Base-by-base conservation (phyloP, 257 asterid species). In the Buddleja alternifolia region DNA sequence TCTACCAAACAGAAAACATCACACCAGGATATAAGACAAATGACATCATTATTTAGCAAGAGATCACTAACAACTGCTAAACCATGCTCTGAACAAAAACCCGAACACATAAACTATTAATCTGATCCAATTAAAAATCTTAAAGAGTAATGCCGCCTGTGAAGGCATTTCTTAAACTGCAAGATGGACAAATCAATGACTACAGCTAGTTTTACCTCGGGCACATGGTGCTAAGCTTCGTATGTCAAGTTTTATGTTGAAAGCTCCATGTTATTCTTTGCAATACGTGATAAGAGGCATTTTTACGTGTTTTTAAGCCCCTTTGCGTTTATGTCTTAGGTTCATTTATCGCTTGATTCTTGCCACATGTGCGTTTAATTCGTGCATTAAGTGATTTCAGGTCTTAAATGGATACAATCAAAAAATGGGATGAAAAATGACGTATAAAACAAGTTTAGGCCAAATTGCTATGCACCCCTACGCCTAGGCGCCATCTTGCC, bases 141-240 rank as follows among this genome's bases (percentile, higher is more conserved):
- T 57, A 8, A 39, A 39, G 5, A 55, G 0, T 6, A 24, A 5
- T 53, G 21, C 39, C 8, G 1, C 34, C 48, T 29, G 8, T 16
- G 15, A 39, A 12, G 10, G 3, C n/a, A 23, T 24, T 24, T n/a
- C 19, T 50, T 3, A 39, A 17, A 42, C 14, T 19, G 32, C 24
- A 1, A 15, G 61, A 29, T 12, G 20, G 61, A 12, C 20, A 48
- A 39, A 34, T 6, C 23, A 39, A 46, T 41, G 36, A 11, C 32
- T 15, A 44, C 41, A 12, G 29, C 39, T 67, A 70, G 66, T 39
- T 37, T 74, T 64, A 86, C 89, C 86, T 80, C 88, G 23, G 88
- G 81, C 59, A 80, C 93, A 55, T 83, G 85, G 72, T 78, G 85
- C 89, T 88, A 83, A 77, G 88, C 93, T 73, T 81, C 88, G 77